Evolutionary conservation across 2,329 filamentous ascomycete genomes (phyloP), one percentile per base, ranked within the genome.

Genomic region (Colletotrichum agaves): DNA sequence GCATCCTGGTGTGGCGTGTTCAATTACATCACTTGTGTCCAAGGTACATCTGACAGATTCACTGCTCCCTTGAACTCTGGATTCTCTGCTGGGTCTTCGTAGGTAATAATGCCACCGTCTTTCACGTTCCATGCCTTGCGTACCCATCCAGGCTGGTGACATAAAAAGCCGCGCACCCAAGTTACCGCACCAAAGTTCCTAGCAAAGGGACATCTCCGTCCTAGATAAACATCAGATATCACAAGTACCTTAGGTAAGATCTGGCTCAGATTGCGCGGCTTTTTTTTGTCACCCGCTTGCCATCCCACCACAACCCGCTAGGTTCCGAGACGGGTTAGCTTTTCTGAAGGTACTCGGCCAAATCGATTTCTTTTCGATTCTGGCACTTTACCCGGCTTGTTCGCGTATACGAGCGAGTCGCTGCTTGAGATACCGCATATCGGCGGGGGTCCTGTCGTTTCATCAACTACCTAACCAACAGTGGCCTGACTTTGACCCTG

Each of bases 401-500:
- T 46, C 31, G 43, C 27, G 12, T 43, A 50, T 13, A 39, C 44
- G 21, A 39, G 57, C n/a, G 37, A 46, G 50, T 23, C 7, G 27
- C 52, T 61, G 12, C 47, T 10, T 49, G 21, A 17, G 27, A 15
- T 52, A 31, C 46, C 44, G 44, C 59, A 33, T 43, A 39, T 67
- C 63, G 63, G 50, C 50, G 63, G 52, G 57, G 39, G 13, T 59
- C 33, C 41, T 58, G 33, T 58, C 27, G 27, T 57, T 58, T 31
- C 60, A 39, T 33, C 21, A 39, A 15, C 17, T 35, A 27, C 27
- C 27, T 8, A 52, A 44, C 21, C 17, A 27, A 27, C 10, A 63
- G 52, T 67, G 64, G 64, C 19, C 52, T 67, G 64, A 67, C 52
- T 58, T 27, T 52, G 43, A 27, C 31, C 64, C 52, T 58, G 21